A percentile compares a stretch with the other conserved stretches of the same genome.
These are phyloP conservation scores for Stramenopiles sp. DNA, from an alignment of 352 stramenopile genomes.

Conservation along the genomic window DNA sequence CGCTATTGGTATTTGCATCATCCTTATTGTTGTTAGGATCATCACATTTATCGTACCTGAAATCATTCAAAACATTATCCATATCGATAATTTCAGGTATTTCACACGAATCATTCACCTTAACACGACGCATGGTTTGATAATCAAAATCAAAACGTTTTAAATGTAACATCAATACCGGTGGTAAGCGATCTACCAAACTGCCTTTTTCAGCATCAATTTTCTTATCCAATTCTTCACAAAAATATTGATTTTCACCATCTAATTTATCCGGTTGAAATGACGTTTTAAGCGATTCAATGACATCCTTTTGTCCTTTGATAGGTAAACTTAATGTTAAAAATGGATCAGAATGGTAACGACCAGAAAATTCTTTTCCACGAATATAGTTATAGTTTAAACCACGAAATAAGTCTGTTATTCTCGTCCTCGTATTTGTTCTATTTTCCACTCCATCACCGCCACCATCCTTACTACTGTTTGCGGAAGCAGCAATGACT, in stretches of 20 bases:
- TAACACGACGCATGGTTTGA: slow-evolving; percentile 53
- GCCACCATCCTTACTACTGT: too few relatives aligned
- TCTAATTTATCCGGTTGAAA: slow-evolving; percentile 54
- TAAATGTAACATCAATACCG: slow-evolving; percentile 61
- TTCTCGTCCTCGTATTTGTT: background rate
- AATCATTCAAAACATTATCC: too few relatives aligned
- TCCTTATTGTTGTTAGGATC: background rate
- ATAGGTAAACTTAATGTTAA: background rate
- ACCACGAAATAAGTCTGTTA: background rate
- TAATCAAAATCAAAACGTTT: slow-evolving; percentile 77
- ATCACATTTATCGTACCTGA: background rate
- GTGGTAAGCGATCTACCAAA: slow-evolving; percentile 59
- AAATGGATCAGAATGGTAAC: background rate
- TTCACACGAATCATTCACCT: slow-evolving; percentile 53
- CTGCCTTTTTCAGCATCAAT: slow-evolving; percentile 64
- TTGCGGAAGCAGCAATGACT: background rate
- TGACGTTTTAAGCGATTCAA: slow-evolving; percentile 25
- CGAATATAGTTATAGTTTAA: background rate
- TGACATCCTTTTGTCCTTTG: background rate
- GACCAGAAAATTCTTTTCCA: background rate
- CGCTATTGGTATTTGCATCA: background rate
- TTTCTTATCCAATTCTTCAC: slow-evolving; percentile 48
- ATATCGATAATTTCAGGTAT: slow-evolving; percentile 58
- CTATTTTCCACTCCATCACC: too few relatives aligned
- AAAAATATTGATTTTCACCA: slow-evolving; percentile 68